phyloP scores from a whole-genome alignment of 345 rosid genomes.

The Dimocarpus longan region DNA sequence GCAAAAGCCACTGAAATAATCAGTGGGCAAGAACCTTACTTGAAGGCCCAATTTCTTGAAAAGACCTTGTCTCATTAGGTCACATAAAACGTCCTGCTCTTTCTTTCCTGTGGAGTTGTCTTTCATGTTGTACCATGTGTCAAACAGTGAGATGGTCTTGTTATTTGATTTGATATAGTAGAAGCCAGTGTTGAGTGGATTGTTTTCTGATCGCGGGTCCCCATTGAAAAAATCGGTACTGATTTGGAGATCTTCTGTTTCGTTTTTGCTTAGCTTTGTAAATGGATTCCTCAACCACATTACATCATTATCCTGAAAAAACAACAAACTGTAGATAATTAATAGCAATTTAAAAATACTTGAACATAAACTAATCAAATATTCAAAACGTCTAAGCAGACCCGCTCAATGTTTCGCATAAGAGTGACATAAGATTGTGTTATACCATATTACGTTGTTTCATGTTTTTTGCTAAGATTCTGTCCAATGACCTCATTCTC shows the following conservation, averaged over 20 bases:
- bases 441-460: too few species aligned
- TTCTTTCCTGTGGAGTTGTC: slow-evolving; percentile 54
- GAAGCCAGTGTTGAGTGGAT: slow-evolving; percentile 70
- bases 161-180: slow-evolving; percentile 69
- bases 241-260: slow-evolving; percentile 60
- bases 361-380: too few species aligned
- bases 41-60: slow-evolving; percentile 38
- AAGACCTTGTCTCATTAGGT: slow-evolving; percentile 42
- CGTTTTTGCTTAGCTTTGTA: slow-evolving; percentile 34
- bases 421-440: too few species aligned
- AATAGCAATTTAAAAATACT: too few species aligned
- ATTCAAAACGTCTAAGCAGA: too few species aligned
- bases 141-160: slow-evolving; percentile 59
- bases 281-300: slow-evolving; percentile 81
- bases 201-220: slow-evolving; percentile 32
- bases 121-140: slow-evolving; percentile 62
- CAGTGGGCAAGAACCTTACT: slow-evolving; percentile 55
- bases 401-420: too few species aligned
- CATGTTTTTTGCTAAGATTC: too few species aligned
- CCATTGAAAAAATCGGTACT: slow-evolving; percentile 54
- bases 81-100: slow-evolving; percentile 72
- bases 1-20: slow-evolving; percentile 78
- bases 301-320: slow-evolving; percentile 65
- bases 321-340: not conserved
- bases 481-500: too few species aligned